Conservation (phyloP, 2,329 filamentous ascomycete genomes). For the Calonectria honghensis region DNA sequence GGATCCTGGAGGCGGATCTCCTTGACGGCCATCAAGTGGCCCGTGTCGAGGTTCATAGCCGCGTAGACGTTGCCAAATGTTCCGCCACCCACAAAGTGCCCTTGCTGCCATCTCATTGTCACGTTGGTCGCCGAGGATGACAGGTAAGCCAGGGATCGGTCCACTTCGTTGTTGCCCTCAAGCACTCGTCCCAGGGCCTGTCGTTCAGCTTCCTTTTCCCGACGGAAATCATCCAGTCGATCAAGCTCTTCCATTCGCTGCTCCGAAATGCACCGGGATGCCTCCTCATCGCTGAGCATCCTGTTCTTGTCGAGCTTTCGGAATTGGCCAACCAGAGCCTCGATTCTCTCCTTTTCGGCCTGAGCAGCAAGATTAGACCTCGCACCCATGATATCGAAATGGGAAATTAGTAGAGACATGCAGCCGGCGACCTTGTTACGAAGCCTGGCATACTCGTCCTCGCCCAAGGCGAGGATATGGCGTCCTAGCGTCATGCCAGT, state of each 20-base stretch:
- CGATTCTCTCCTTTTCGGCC: slow-evolving; percentile 91
- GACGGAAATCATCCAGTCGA: slow-evolving; percentile 85
- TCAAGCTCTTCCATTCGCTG: slow-evolving; percentile 84
- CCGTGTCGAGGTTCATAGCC: slow-evolving; percentile 96
- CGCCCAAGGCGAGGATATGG: slow-evolving; percentile 92
- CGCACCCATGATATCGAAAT: slow-evolving; percentile 99
- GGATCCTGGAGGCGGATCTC: slow-evolving; percentile 98
- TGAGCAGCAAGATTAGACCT: slow-evolving; percentile 94
- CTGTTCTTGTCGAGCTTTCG: slow-evolving; percentile 86
- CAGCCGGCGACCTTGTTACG: slow-evolving; percentile 94
- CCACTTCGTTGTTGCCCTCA: slow-evolving; percentile 96
- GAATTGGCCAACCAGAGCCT: slow-evolving; percentile 85
- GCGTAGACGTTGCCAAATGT: slow-evolving; percentile 99
- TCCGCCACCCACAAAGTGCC: slow-evolving; percentile 97
- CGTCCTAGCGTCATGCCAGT: slow-evolving; percentile 98
- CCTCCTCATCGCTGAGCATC: slow-evolving; percentile 88
- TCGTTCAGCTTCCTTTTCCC: slow-evolving; percentile 87
- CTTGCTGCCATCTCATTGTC: slow-evolving; percentile 97
- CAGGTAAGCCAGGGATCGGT: slow-evolving; percentile 93
- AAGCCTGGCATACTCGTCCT: slow-evolving; percentile 89
- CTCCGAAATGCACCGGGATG: slow-evolving; percentile 82
- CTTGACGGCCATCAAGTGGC: slow-evolving; percentile 98
- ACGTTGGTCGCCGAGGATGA: slow-evolving; percentile 97
- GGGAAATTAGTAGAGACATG: slow-evolving; percentile 97
- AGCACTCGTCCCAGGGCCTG: slow-evolving; percentile 92